Conservation (phyloP, 495 filamentous ascomycete genomes). For the Xylaria acuta region DNA sequence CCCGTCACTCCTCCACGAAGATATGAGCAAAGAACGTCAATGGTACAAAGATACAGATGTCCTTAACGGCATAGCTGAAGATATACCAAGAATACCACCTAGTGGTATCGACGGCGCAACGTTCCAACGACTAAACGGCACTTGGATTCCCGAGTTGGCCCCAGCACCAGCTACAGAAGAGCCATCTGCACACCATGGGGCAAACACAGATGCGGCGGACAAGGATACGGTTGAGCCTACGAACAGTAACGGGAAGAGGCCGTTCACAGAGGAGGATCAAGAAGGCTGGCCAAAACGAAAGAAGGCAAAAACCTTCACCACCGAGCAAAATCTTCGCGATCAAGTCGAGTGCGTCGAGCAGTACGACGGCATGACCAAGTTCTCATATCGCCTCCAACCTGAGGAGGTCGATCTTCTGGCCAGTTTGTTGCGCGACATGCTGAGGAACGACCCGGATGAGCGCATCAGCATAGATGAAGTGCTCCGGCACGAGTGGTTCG, state of each 20-base stretch:
- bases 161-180: neutral
- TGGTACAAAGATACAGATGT: slow-evolving; percentile 16
- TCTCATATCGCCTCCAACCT: slow-evolving; percentile 20
- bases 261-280: neutral
- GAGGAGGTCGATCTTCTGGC: slow-evolving; percentile 10
- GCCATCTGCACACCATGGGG: neutral
- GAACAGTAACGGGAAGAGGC: slow-evolving; percentile 1
- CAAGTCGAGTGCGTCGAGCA: slow-evolving; percentile 13
- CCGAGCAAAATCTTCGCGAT: neutral
- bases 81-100: neutral
- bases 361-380: slow-evolving; percentile 15
- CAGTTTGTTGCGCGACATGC: slow-evolving; percentile 7
- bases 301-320: neutral
- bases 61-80: neutral
- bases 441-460: slow-evolving; percentile 28
- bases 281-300: neutral
- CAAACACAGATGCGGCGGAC: neutral
- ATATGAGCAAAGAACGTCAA: slow-evolving; percentile 10
- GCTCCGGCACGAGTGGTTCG: slow-evolving; percentile 1
- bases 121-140: neutral
- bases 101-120: neutral
- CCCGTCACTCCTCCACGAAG: neutral
- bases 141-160: neutral
- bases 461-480: slow-evolving; percentile 20
- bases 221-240: neutral